A percentile compares a stretch with the other conserved stretches of the same genome.
These are phyloP conservation scores for Calonectria naviculata DNA, from an alignment of 2,329 filamentous ascomycete genomes.

Conservation along the genomic window DNA sequence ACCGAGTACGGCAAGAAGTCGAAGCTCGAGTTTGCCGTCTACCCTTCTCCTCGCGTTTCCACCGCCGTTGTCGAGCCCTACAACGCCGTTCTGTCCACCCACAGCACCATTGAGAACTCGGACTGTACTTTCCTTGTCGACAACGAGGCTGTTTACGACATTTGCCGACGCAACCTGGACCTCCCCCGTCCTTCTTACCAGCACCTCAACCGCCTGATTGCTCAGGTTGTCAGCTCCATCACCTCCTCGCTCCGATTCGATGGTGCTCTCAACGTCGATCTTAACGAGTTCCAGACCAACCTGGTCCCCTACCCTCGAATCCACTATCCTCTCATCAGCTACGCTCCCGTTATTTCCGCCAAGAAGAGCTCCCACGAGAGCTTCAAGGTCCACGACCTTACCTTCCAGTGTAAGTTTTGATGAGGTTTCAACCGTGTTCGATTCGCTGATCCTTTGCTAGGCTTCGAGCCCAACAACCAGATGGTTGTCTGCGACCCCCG, in stretches of 20 bases:
- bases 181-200: slow-evolving; percentile 76
- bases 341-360: slow-evolving; percentile 77
- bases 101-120: slow-evolving; percentile 82
- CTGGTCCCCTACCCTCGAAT: slow-evolving; percentile 79
- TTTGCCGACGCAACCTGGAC: slow-evolving; percentile 78
- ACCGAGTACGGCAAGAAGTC: slow-evolving; percentile 82
- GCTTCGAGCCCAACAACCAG: slow-evolving; percentile 83
- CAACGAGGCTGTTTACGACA: slow-evolving; percentile 81
- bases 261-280: slow-evolving; percentile 77
- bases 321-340: slow-evolving; percentile 80
- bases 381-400: slow-evolving; percentile 85
- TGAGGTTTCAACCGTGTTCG: neutral
- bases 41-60: slow-evolving; percentile 76
- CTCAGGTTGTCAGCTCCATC: slow-evolving; percentile 80
- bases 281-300: slow-evolving; percentile 85
- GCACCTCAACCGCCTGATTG: slow-evolving; percentile 79
- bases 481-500: slow-evolving; percentile 81
- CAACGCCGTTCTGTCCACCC: slow-evolving; percentile 78
- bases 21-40: slow-evolving; percentile 81
- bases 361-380: slow-evolving; percentile 86
- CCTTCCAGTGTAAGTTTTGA: slow-evolving; percentile 74
- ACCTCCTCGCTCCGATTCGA: slow-evolving; percentile 79
- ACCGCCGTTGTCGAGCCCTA: slow-evolving; percentile 80
- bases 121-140: slow-evolving; percentile 83
- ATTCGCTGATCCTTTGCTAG: slow-evolving; percentile 52